phyloP scores from a whole-genome alignment of 495 filamentous ascomycete species.

The Cairneyella variabilis region DNA sequence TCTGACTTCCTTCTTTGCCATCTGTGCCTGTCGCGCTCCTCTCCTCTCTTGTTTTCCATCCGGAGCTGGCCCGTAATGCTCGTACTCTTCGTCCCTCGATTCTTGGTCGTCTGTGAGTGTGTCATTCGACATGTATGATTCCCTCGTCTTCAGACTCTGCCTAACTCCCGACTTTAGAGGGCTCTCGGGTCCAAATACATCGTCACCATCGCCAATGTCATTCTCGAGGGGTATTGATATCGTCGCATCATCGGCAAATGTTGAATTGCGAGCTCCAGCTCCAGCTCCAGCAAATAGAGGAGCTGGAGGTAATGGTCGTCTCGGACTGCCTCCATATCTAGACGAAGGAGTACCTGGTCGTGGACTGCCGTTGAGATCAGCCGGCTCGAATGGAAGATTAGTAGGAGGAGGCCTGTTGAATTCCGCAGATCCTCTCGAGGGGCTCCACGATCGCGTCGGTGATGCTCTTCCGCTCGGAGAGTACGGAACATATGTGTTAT shows the following conservation, averaged over 20 bases:
- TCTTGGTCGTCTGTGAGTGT: constrained; percentile 54
- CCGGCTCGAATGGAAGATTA: constrained; percentile 71
- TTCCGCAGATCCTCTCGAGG: constrained; percentile 58
- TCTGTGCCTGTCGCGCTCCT: constrained; percentile 79
- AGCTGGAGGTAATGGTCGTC: constrained; percentile 84
- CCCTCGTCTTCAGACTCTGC: constrained; percentile 43
- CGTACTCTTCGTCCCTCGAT: constrained; percentile 44
- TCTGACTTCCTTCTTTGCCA: constrained; percentile 89
- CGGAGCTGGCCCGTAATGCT: constrained; percentile 86
- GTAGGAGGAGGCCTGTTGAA: constrained; percentile 61
- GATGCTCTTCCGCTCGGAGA: constrained; percentile 33
- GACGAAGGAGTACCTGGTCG: constrained; percentile 87
- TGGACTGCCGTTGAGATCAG: constrained; percentile 84
- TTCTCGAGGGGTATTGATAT: constrained; percentile 55
- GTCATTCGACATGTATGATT: constrained; percentile 52
- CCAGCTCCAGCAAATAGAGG: constrained; percentile 66
- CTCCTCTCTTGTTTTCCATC: constrained; percentile 78
- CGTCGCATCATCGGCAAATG: constrained; percentile 48
- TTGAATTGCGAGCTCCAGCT: constrained; percentile 29
- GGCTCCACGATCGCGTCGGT: constrained; percentile 69
- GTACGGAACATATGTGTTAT: constrained; percentile 38
- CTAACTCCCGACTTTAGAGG: constrained; percentile 36
- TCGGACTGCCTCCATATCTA: constrained; percentile 78
- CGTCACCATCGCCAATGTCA: constrained; percentile 54
- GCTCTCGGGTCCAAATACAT: constrained; percentile 69